phyloP scores from a whole-genome alignment of 495 filamentous ascomycete genomes.

The Trichoderma virens region DNA sequence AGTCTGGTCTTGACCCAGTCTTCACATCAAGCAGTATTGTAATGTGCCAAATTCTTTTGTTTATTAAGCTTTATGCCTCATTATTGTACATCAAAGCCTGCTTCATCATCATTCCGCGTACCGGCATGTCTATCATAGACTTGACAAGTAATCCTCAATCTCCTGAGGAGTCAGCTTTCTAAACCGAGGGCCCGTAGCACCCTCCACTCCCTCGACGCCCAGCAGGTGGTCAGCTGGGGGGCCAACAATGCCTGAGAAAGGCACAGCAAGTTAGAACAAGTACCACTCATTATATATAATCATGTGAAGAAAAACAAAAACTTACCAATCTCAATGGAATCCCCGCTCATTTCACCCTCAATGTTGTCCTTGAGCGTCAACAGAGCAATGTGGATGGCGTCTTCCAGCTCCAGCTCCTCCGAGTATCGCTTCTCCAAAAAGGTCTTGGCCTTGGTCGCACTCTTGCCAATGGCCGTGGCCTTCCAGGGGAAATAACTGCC shows the following conservation, averaged over 20 bases:
- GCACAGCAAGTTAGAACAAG: neutral
- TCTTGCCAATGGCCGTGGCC: slow-evolving; percentile 97
- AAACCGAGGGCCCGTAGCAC: slow-evolving; percentile 84
- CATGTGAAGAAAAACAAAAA: neutral
- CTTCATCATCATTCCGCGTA: neutral
- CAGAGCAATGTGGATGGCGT: slow-evolving; percentile 96
- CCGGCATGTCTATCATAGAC: slow-evolving; percentile 53
- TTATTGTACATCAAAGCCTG: slow-evolving; percentile 14
- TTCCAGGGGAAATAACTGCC: slow-evolving; percentile 99
- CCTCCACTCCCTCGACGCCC: slow-evolving; percentile 87
- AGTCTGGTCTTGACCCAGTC: neutral
- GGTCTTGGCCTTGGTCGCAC: slow-evolving; percentile 93
- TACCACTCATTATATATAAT: neutral
- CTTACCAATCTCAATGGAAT: slow-evolving; percentile 97
- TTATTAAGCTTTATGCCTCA: slow-evolving; percentile 27
- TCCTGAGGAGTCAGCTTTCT: slow-evolving; percentile 93
- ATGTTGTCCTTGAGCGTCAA: slow-evolving; percentile 98
- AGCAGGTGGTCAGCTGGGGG: slow-evolving; percentile 87
- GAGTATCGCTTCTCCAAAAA: slow-evolving; percentile 98
- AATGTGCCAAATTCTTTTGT: slow-evolving; percentile 24
- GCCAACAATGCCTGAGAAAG: slow-evolving; percentile 73
- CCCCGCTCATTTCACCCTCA: slow-evolving; percentile 98
- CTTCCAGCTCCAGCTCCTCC: slow-evolving; percentile 93
- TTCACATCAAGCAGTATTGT: slow-evolving; percentile 18
- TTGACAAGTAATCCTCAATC: slow-evolving; percentile 98